Evolutionary conservation across 768 basidiomycete genomes (phyloP).

Genomic region (Coprinopsis sp.): DNA sequence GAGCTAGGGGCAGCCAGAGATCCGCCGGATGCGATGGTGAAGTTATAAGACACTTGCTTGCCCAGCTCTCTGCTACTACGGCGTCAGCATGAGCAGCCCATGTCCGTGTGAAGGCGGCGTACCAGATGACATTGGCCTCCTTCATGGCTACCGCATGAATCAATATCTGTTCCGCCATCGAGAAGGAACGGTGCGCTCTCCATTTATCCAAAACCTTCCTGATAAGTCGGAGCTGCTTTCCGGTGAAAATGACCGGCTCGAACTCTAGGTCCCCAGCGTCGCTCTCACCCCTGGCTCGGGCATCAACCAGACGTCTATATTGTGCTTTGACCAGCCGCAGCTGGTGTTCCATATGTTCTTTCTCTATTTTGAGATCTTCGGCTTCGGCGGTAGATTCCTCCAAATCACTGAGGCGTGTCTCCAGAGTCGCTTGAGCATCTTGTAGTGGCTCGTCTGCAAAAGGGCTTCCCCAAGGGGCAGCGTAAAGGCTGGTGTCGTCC

Average conservation of each 20-base stretch:
- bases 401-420: slow-evolving; percentile 64
- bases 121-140: slow-evolving; percentile 94
- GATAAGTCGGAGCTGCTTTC: slow-evolving; percentile 76
- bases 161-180: slow-evolving; percentile 88
- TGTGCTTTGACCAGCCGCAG: slow-evolving; percentile 73
- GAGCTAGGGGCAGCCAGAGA: slow-evolving; percentile 76
- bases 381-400: slow-evolving; percentile 54
- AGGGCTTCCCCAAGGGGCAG: slow-evolving; percentile 55
- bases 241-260: slow-evolving; percentile 81
- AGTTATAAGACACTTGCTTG: slow-evolving; percentile 89
- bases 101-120: slow-evolving; percentile 17
- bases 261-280: slow-evolving; percentile 59
- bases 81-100: background rate
- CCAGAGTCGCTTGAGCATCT: slow-evolving; percentile 71
- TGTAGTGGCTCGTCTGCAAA: slow-evolving; percentile 62
- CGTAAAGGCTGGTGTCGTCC: slow-evolving; percentile 84
- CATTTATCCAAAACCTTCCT: slow-evolving; percentile 81
- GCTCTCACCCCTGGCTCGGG: slow-evolving; percentile 70
- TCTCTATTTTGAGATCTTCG: slow-evolving; percentile 84
- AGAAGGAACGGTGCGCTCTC: slow-evolving; percentile 80
- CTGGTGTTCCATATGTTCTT: slow-evolving; percentile 91
- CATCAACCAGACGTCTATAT: slow-evolving; percentile 77
- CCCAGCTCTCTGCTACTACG: slow-evolving; percentile 77
- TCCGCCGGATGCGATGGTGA: slow-evolving; percentile 82
- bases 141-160: slow-evolving; percentile 83